Evolutionary conservation across 352 stramenopile genomes (phyloP).

Genomic region (Globisporangium acanthophoron): DNA sequence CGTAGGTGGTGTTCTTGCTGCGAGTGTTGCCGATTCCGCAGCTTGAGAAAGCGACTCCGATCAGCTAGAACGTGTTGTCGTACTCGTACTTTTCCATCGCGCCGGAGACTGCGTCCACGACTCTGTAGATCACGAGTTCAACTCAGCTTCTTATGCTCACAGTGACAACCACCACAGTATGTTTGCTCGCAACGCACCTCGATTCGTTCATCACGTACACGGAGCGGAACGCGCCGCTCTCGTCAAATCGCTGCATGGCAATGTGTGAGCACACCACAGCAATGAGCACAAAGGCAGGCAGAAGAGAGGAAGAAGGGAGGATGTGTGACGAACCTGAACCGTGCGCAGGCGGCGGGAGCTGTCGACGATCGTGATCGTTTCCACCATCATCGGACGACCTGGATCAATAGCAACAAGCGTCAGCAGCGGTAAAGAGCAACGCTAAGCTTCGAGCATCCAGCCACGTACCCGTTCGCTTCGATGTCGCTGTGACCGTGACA

Average conservation of each 20-base stretch:
- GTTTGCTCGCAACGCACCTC: slow-evolving; percentile 23
- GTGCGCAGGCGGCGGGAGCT: slow-evolving; percentile 76
- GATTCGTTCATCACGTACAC: slow-evolving; percentile 88
- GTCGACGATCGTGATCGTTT: slow-evolving; percentile 81
- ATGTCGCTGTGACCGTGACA: slow-evolving; percentile 79
- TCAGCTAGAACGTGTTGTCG: slow-evolving; percentile 69
- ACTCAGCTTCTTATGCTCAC: background rate
- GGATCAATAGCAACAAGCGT: background rate
- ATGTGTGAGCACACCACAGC: background rate
- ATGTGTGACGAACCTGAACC: slow-evolving; percentile 37
- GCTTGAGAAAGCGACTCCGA: background rate
- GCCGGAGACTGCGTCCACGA: slow-evolving; percentile 81
- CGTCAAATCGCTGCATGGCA: slow-evolving; percentile 59
- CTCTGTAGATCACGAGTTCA: slow-evolving; percentile 21
- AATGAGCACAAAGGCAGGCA: background rate
- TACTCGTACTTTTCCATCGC: slow-evolving; percentile 88
- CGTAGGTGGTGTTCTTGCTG: background rate
- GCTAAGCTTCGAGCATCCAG: too few relatives aligned
- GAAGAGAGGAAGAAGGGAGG: background rate
- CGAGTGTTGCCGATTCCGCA: too few relatives aligned
- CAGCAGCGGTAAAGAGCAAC: background rate
- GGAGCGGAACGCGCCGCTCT: slow-evolving; percentile 78
- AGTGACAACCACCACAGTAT: background rate
- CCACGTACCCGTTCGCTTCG: slow-evolving; percentile 66
- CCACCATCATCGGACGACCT: slow-evolving; percentile 76